Conservation (phyloP, 140 eudicot species). For the Oenanthe javanica region DNA sequence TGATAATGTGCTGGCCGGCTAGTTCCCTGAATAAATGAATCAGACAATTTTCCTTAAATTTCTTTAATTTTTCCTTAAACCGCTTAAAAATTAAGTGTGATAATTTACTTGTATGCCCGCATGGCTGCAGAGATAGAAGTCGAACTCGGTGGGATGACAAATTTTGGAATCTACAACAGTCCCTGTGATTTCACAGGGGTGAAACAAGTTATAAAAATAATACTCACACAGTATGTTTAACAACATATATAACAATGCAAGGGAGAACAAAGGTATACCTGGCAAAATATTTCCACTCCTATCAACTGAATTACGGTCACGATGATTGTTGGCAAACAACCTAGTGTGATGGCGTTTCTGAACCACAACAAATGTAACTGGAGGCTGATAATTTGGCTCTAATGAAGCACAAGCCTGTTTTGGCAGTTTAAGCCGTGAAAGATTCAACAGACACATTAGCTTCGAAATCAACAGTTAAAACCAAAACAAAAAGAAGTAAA, state of each 20-base stretch:
- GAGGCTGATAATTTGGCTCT: constrained; percentile 87
- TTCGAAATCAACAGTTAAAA: not conserved
- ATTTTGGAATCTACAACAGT: constrained; percentile 94
- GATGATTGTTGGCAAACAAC: constrained; percentile 75
- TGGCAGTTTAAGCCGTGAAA: not conserved
- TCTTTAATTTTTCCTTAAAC: not conserved
- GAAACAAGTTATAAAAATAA: not conserved
- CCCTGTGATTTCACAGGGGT: constrained; percentile 31
- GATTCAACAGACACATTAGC: not conserved
- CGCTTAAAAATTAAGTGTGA: not conserved
- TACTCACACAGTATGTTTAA: not conserved
- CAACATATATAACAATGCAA: not conserved
- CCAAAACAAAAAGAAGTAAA: not conserved
- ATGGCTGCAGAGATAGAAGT: constrained; percentile 90
- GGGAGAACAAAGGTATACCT: constrained; percentile 28
- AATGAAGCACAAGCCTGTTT: constrained; percentile 77
- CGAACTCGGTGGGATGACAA: constrained; percentile 93
- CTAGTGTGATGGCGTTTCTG: constrained; percentile 93
- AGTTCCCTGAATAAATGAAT: constrained; percentile 44
- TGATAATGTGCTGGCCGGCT: constrained; percentile 78
- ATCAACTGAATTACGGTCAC: constrained; percentile 63
- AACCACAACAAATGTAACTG: constrained; percentile 90
- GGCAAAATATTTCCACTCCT: constrained; percentile 88
- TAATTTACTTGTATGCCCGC: constrained; percentile 76
- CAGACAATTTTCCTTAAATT: not conserved